A percentile compares a stretch with the other conserved stretches of the same genome.
Evolutionary conservation across 106 monocot genomes (phyloP).

Genomic region (Dendrobium huoshanense): DNA sequence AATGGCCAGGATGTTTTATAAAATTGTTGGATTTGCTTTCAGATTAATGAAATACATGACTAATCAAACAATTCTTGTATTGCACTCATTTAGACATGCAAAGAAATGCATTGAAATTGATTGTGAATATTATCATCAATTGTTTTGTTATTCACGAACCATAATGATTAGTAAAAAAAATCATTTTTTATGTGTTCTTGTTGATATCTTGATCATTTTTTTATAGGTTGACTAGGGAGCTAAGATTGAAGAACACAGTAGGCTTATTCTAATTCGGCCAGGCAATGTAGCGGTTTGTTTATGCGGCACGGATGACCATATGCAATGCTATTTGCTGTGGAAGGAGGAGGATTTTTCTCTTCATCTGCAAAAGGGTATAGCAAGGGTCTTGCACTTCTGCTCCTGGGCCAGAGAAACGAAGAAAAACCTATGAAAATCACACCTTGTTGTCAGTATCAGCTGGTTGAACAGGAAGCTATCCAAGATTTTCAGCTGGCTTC

Average conservation of each 20-base stretch:
- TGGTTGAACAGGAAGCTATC: conserved; percentile 51
- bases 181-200: neutral
- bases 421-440: conserved; percentile 64
- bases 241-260: neutral
- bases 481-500: conserved; percentile 53
- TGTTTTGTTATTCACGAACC: neutral
- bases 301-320: conserved; percentile 33
- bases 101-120: neutral
- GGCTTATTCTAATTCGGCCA: neutral
- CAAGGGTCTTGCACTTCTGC: conserved; percentile 63
- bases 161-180: neutral
- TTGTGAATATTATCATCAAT: neutral
- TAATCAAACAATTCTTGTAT: too few relatives aligned
- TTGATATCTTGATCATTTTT: neutral
- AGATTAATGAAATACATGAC: too few relatives aligned
- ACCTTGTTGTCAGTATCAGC: conserved; percentile 68
- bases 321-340: conserved; percentile 75
- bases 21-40: too few relatives aligned
- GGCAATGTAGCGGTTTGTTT: neutral
- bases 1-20: too few relatives aligned
- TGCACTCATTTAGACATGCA: too few relatives aligned
- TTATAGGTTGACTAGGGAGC: neutral
- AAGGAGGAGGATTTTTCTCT: conserved; percentile 91
- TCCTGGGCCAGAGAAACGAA: conserved; percentile 57
- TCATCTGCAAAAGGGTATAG: conserved; percentile 86